Conservation (phyloP, 2,329 filamentous ascomycete species). For the Madurella mycetomatis region DNA sequence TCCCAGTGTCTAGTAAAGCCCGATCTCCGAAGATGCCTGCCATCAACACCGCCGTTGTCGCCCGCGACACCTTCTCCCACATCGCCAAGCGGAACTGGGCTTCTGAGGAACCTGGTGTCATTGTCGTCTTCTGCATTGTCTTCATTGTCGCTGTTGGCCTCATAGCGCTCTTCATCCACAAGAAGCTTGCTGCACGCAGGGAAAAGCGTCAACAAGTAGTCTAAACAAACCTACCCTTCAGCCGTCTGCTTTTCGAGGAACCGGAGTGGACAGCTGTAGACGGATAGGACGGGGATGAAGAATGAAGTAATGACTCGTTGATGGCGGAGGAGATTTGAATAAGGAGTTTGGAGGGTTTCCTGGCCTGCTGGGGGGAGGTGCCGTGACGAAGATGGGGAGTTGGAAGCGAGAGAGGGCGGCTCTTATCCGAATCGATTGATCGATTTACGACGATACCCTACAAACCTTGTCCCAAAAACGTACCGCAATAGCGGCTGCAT, state of each 20-base stretch:
- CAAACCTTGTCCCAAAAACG: conserved; percentile 2
- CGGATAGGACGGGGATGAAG: conserved; percentile 14
- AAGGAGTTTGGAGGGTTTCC: conserved; percentile 8
- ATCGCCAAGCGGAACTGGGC: conserved; percentile 58
- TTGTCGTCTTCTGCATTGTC: conserved; percentile 59
- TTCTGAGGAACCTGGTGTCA: conserved; percentile 51
- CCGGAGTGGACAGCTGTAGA: neutral
- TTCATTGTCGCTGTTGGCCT: conserved; percentile 51
- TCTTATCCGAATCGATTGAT: conserved; percentile 6
- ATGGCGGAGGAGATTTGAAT: neutral
- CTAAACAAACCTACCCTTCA: conserved; percentile 17
- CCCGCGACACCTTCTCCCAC: conserved; percentile 34
- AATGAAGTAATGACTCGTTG: conserved; percentile 20
- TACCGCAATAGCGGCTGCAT: conserved; percentile 2
- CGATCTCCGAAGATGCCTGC: conserved; percentile 32
- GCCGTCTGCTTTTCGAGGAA: neutral
- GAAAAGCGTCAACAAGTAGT: conserved; percentile 21
- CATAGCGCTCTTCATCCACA: conserved; percentile 42
- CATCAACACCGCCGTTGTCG: conserved; percentile 31
- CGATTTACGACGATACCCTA: conserved; percentile 16
- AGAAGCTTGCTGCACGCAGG: conserved; percentile 31
- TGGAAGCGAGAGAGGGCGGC: conserved; percentile 4
- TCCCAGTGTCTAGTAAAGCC: conserved; percentile 4
- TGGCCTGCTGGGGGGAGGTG: conserved; percentile 12
- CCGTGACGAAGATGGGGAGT: neutral